Conservation (phyloP, 202 grass and related monocot species). For the Brachypodium distachyon region DNA sequence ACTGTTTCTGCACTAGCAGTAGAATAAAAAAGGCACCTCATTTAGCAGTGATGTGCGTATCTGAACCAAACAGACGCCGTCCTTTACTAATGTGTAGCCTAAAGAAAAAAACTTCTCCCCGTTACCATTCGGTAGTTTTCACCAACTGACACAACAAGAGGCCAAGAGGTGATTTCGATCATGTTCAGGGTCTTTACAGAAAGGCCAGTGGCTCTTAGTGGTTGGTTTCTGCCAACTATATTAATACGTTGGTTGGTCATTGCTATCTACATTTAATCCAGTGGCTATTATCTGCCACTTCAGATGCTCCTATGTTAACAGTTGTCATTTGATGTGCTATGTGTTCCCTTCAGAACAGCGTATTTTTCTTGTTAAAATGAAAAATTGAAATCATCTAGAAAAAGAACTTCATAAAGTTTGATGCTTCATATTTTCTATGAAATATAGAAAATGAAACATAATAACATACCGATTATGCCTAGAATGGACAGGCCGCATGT, state of each 20-base stretch:
- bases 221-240: background rate
- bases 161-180: background rate
- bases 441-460: background rate
- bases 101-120: background rate
- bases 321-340: background rate
- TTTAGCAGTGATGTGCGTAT: background rate
- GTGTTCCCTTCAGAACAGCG: background rate
- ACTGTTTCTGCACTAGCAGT: background rate
- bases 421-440: background rate
- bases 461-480: constrained; percentile 65
- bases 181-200: background rate
- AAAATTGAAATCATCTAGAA: background rate
- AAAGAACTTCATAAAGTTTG: background rate
- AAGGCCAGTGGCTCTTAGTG: background rate
- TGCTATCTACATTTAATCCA: background rate
- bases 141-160: background rate
- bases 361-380: background rate
- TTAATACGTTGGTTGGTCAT: background rate
- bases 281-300: background rate
- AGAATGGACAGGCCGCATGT: constrained; percentile 49
- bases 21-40: background rate
- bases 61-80: background rate
- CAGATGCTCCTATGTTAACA: background rate
- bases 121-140: background rate
- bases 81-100: background rate